These are phyloP conservation scores for Nigrospora osmanthi DNA, from an alignment of 2,329 filamentous ascomycete genomes.

Conservation along the genomic window DNA sequence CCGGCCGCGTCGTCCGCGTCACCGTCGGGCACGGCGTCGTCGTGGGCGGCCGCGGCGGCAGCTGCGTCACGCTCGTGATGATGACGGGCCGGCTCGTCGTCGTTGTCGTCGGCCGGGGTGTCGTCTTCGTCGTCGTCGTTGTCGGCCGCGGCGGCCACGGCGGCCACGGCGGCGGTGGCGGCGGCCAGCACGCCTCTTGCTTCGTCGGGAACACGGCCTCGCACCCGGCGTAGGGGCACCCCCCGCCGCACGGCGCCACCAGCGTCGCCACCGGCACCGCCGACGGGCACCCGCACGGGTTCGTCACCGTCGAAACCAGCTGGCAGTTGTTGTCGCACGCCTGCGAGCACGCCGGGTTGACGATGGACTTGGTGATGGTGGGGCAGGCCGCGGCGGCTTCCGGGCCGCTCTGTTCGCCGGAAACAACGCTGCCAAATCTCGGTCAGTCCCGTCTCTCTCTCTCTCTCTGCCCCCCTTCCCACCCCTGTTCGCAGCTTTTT, in stretches of 20 bases:
- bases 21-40: slow-evolving; percentile 22
- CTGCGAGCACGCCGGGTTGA: slow-evolving; percentile 13
- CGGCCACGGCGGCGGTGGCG: slow-evolving; percentile 7
- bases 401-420: neutral
- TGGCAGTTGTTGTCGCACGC: slow-evolving; percentile 16
- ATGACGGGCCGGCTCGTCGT: slow-evolving; percentile 9
- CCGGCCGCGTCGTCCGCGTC: slow-evolving; percentile 23
- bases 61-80: slow-evolving; percentile 16
- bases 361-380: slow-evolving; percentile 16
- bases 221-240: slow-evolving; percentile 20
- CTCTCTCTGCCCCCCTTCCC: no score
- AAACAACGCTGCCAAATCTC: no score
- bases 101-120: neutral
- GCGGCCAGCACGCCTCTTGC: slow-evolving; percentile 8
- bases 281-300: slow-evolving; percentile 18
- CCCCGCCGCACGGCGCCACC: slow-evolving; percentile 16
- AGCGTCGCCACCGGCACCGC: slow-evolving; percentile 18
- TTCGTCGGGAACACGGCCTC: slow-evolving; percentile 15
- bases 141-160: slow-evolving; percentile 6
- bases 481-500: no score
- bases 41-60: slow-evolving; percentile 9
- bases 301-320: slow-evolving; percentile 16
- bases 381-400: slow-evolving; percentile 9
- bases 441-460: no score
- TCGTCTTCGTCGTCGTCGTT: slow-evolving; percentile 5